Evolutionary conservation across 2,329 filamentous ascomycete species (phyloP).

Genomic region (Alternaria brassicae): DNA sequence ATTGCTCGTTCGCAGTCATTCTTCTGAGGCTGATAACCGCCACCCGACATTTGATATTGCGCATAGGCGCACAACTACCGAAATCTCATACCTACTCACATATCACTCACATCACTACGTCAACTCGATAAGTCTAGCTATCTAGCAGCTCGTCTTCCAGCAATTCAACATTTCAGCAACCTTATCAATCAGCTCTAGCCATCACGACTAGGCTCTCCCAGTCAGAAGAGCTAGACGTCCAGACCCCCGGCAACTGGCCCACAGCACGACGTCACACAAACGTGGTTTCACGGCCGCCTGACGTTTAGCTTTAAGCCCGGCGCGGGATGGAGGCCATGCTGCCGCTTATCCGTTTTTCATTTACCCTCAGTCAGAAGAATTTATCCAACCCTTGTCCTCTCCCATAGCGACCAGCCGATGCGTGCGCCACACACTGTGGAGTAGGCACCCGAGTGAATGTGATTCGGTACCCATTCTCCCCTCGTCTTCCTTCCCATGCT

Average conservation of each 20-base stretch:
- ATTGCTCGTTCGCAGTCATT: background rate
- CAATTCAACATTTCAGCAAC: background rate
- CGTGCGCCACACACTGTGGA: background rate
- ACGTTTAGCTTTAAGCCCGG: background rate
- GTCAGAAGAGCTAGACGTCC: background rate
- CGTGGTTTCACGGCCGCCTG: background rate
- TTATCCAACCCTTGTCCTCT: conserved; percentile 4
- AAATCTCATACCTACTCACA: background rate
- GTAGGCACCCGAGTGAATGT: background rate
- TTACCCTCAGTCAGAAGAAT: background rate
- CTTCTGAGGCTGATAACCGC: background rate
- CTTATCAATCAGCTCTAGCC: background rate
- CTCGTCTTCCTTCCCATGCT: no score
- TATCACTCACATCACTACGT: background rate
- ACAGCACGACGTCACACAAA: conserved; percentile 11
- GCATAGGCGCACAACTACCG: background rate
- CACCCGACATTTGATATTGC: background rate
- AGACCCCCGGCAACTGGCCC: background rate
- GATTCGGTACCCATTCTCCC: background rate
- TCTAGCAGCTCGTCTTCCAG: background rate
- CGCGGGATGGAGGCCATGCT: background rate
- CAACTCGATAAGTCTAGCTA: background rate
- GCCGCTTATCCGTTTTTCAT: background rate
- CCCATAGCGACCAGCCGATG: background rate
- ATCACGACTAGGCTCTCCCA: background rate